These are phyloP conservation scores for Pisolithus sp. DNA, from an alignment of 768 basidiomycete species.

Conservation along the genomic window DNA sequence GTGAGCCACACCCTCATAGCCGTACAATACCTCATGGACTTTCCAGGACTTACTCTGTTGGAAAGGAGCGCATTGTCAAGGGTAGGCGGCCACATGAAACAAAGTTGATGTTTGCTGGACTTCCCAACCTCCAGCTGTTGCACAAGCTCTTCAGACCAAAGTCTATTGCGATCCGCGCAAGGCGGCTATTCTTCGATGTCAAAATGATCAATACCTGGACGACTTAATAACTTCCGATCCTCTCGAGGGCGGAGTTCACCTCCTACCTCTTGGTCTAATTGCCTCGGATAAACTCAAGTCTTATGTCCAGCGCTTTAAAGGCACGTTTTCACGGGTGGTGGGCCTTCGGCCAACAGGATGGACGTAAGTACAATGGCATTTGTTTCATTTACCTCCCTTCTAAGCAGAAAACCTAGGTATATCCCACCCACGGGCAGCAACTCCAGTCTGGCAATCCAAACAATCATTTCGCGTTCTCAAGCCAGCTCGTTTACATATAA, in stretches of 20 bases:
- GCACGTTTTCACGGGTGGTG: slow-evolving; percentile 62
- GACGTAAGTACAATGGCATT: slow-evolving; percentile 57
- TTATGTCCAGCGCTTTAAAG: slow-evolving; percentile 72
- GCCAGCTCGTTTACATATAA: slow-evolving; percentile 61
- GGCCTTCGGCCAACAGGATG: slow-evolving; percentile 95
- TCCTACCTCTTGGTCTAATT: slow-evolving; percentile 74
- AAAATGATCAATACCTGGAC: slow-evolving; percentile 79
- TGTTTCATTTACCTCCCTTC: background rate
- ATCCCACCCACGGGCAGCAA: slow-evolving; percentile 59
- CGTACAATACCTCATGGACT: background rate
- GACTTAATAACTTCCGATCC: slow-evolving; percentile 73
- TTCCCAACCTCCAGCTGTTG: slow-evolving; percentile 56
- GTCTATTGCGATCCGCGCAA: slow-evolving; percentile 89
- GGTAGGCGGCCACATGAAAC: slow-evolving; percentile 38
- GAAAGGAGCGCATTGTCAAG: slow-evolving; percentile 97
- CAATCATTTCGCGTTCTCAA: slow-evolving; percentile 64
- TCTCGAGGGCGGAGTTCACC: slow-evolving; percentile 69
- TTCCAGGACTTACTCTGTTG: slow-evolving; percentile 87
- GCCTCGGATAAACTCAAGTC: slow-evolving; percentile 67
- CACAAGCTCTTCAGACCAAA: slow-evolving; percentile 70
- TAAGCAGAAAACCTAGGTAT: slow-evolving; percentile 38
- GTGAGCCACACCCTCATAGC: slow-evolving; percentile 32
- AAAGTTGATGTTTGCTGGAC: background rate
- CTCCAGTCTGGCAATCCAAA: slow-evolving; percentile 54
- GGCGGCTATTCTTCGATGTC: slow-evolving; percentile 72